phyloP scores from a whole-genome alignment of 2,329 filamentous ascomycete genomes.

The Exophiala dermatitidis region DNA sequence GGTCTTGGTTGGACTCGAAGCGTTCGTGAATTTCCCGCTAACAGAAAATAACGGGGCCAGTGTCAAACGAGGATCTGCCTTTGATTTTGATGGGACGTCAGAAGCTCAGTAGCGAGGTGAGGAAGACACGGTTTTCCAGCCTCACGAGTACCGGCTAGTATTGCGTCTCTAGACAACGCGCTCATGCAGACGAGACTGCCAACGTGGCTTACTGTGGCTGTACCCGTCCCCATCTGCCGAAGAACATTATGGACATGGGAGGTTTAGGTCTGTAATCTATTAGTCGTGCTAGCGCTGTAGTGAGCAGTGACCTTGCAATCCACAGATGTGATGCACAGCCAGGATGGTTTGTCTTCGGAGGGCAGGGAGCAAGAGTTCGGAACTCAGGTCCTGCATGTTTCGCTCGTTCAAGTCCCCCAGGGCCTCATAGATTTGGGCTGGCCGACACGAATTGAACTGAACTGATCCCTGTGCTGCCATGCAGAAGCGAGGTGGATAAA shows the following conservation, averaged over 20 bases:
- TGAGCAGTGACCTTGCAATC: constrained; percentile 12
- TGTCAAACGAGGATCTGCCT: constrained; percentile 5
- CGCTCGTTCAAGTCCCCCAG: neutral
- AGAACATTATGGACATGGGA: too few species aligned
- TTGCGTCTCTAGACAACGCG: neutral
- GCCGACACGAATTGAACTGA: neutral
- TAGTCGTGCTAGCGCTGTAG: neutral
- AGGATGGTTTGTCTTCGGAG: neutral
- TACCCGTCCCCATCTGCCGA: neutral
- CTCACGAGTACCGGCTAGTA: constrained; percentile 2
- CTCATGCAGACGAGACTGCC: neutral
- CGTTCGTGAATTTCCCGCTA: neutral
- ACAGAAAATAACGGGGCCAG: neutral
- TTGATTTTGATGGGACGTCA: constrained; percentile 1
- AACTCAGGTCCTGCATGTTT: neutral
- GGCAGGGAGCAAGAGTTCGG: too few species aligned
- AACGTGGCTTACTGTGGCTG: constrained; percentile 5
- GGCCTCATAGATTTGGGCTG: neutral
- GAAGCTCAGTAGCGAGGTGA: constrained; percentile 2
- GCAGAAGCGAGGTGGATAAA: constrained; percentile 20
- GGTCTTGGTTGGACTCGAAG: neutral
- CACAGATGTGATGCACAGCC: constrained; percentile 4
- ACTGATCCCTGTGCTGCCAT: neutral
- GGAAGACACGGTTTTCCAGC: constrained; percentile 3
- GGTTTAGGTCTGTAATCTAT: constrained; percentile 7